Percentiles rank a stretch among this genome's conserved stretches.
Evolutionary conservation across 495 filamentous ascomycete genomes (phyloP).

Genomic region (Xylaria intraflava): DNA sequence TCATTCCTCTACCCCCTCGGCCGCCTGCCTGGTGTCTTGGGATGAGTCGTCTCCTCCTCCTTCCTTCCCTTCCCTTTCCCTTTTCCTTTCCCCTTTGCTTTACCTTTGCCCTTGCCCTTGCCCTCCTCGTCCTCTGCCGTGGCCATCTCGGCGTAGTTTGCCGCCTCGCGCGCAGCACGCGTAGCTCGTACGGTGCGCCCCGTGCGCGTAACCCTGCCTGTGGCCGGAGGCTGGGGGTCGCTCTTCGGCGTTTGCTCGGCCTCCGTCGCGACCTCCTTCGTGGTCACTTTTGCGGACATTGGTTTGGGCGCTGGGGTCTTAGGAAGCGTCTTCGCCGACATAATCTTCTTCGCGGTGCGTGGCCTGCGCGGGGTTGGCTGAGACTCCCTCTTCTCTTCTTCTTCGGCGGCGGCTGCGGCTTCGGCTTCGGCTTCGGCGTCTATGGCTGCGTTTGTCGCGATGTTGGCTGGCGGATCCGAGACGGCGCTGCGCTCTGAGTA

Average conservation of each 20-base stretch:
- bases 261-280: too few relatives aligned
- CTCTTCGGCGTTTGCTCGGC: too few relatives aligned
- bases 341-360: neutral
- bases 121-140: neutral
- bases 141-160: neutral
- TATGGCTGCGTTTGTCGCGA: neutral
- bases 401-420: neutral
- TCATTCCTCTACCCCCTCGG: neutral
- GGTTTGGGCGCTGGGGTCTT: neutral
- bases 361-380: neutral
- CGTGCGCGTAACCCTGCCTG: neutral
- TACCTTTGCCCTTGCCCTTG: neutral
- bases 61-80: too few relatives aligned
- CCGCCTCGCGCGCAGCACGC: neutral
- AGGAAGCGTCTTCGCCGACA: neutral
- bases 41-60: too few relatives aligned
- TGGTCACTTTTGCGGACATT: neutral
- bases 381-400: neutral
- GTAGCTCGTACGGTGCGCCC: neutral
- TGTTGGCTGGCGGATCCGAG: constrained; percentile 11
- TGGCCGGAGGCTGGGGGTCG: neutral
- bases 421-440: neutral
- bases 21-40: neutral
- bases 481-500: constrained; percentile 22
- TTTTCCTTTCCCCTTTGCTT: neutral